Conservation (phyloP, 106 monocot genomes). For the Xerophyta viscosa region DNA sequence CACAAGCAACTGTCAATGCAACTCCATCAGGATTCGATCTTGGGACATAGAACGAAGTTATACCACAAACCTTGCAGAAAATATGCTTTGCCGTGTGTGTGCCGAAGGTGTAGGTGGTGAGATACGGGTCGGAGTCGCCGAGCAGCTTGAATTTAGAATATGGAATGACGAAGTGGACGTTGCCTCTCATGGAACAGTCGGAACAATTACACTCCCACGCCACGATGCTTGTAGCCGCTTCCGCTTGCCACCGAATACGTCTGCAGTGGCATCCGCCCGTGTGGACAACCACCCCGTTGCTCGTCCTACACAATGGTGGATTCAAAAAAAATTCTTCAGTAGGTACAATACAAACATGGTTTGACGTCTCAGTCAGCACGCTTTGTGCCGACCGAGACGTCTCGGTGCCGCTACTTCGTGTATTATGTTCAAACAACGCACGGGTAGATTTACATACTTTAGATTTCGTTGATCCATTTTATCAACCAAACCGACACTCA, state of each 20-base stretch:
- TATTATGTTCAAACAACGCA: too few species aligned
- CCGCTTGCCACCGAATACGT: slow-evolving; percentile 69
- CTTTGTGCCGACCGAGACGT: too few species aligned
- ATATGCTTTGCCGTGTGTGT: slow-evolving; percentile 80
- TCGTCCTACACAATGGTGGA: too few species aligned
- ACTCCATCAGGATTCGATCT: slow-evolving; percentile 94
- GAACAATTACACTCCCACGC: slow-evolving; percentile 88
- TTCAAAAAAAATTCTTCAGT: too few species aligned
- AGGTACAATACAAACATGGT: too few species aligned
- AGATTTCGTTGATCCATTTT: too few species aligned
- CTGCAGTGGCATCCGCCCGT: slow-evolving; percentile 83
- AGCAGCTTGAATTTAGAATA: slow-evolving; percentile 58
- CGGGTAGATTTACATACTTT: too few species aligned
- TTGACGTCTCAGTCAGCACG: too few species aligned
- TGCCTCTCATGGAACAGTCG: slow-evolving; percentile 83
- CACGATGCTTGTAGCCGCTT: slow-evolving; percentile 58
- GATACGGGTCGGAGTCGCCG: slow-evolving; percentile 44
- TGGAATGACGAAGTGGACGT: slow-evolving; percentile 79
- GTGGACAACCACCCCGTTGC: slow-evolving; percentile 29
- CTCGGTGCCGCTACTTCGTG: too few species aligned
- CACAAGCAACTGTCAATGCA: slow-evolving; percentile 69
- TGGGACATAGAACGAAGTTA: slow-evolving; percentile 88
- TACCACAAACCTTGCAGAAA: slow-evolving; percentile 88
- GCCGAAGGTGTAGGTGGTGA: slow-evolving; percentile 86
- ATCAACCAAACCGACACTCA: too few species aligned